A percentile compares a stretch with the other conserved stretches of the same genome.
These are phyloP conservation scores for Fusarium tupiense DNA, from an alignment of 2,329 filamentous ascomycete genomes.

Conservation along the genomic window DNA sequence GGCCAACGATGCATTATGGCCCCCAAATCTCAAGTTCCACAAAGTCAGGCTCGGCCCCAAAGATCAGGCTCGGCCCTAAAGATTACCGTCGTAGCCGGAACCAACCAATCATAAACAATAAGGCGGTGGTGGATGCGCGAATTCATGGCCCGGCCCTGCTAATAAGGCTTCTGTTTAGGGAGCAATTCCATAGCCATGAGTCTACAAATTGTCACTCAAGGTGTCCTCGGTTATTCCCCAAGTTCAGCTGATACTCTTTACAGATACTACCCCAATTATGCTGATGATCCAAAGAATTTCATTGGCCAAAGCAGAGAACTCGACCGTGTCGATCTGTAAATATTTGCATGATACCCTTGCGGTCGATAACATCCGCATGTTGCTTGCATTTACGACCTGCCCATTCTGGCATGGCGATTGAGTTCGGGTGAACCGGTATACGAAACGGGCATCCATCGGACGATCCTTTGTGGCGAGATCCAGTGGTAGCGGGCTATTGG, in stretches of 20 bases:
- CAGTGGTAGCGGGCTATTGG: not conserved
- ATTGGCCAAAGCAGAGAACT: rapidly evolving
- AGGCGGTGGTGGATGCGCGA: rapidly evolving
- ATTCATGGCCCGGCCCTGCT: rapidly evolving
- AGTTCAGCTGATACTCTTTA: not conserved
- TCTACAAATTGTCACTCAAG: rapidly evolving
- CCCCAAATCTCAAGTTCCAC: not conserved
- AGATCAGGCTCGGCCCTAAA: not conserved
- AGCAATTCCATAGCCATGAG: rapidly evolving
- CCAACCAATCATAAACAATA: not conserved
- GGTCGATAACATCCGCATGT: not conserved
- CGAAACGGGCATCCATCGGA: not conserved
- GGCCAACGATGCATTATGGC: rapidly evolving
- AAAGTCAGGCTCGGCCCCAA: not conserved
- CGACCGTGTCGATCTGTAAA: not conserved
- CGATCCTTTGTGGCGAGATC: not conserved
- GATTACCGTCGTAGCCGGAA: not conserved
- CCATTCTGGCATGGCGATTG: not conserved
- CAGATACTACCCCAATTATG: not conserved
- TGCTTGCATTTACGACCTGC: not conserved
- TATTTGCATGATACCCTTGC: not conserved
- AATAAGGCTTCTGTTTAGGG: rapidly evolving
- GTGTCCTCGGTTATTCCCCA: not conserved
- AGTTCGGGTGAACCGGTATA: not conserved
- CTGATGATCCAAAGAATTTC: rapidly evolving